Percentiles rank a stretch among this genome's conserved stretches.
Conservation (phyloP, 2,329 filamentous ascomycete genomes). For the Didymosphaeria variabile region DNA sequence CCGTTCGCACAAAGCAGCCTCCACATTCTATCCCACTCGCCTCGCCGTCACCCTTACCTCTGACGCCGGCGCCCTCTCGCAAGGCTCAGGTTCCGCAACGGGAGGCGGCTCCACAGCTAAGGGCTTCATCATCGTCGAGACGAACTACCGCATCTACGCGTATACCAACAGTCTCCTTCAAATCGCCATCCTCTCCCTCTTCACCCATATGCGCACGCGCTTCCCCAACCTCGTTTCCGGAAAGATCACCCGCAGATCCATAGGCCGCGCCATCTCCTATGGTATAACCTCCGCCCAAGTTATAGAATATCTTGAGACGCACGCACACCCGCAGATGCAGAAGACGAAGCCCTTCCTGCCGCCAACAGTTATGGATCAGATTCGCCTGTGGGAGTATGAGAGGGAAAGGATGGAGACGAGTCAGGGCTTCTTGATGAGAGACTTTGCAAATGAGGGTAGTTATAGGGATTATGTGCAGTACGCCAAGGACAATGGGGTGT, state of each 20-base stretch:
- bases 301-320: slow-evolving; percentile 87
- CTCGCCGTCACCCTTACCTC: slow-evolving; percentile 91
- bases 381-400: slow-evolving; percentile 96
- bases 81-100: slow-evolving; percentile 36
- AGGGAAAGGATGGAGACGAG: slow-evolving; percentile 91
- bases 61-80: slow-evolving; percentile 76
- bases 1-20: slow-evolving; percentile 56
- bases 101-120: slow-evolving; percentile 53
- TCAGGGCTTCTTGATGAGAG: slow-evolving; percentile 85
- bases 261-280: slow-evolving; percentile 84
- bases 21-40: slow-evolving; percentile 84
- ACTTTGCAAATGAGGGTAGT: slow-evolving; percentile 77
- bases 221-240: slow-evolving; percentile 95
- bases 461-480: slow-evolving; percentile 76
- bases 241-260: slow-evolving; percentile 86
- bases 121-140: slow-evolving; percentile 95
- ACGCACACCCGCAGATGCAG: slow-evolving; percentile 94
- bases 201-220: slow-evolving; percentile 85
- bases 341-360: slow-evolving; percentile 81
- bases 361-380: slow-evolving; percentile 96
- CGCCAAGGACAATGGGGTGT: slow-evolving; percentile 88
- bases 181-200: slow-evolving; percentile 91
- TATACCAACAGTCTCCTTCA: slow-evolving; percentile 95
- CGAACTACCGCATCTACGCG: slow-evolving; percentile 96
- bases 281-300: slow-evolving; percentile 97